A percentile compares a stretch with the other conserved stretches of the same genome.
Conservation (phyloP, 2,329 filamentous ascomycete species). For the Fusarium equiseti region DNA sequence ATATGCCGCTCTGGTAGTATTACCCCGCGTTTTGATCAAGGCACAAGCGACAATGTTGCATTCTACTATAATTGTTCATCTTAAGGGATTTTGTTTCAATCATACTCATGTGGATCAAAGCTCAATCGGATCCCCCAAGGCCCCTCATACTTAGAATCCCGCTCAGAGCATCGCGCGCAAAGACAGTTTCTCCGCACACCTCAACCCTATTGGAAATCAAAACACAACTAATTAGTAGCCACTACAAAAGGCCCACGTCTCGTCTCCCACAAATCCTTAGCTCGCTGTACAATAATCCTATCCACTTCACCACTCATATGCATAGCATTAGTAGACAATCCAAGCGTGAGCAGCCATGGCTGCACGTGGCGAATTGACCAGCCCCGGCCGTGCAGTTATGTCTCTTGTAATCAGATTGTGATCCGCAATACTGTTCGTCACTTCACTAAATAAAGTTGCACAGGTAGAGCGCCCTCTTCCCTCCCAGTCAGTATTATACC, state of each 20-base stretch:
- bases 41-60: no score
- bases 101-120: no score
- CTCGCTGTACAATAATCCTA: not conserved
- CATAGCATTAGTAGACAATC: not conserved
- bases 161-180: no score
- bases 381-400: not conserved
- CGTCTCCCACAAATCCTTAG: not conserved
- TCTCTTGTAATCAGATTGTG: not conserved
- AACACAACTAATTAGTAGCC: not conserved
- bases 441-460: not conserved
- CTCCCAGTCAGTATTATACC: not conserved
- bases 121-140: no score
- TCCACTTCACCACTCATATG: not conserved
- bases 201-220: no score
- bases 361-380: not conserved
- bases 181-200: no score
- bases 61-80: no score
- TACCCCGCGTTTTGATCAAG: not conserved
- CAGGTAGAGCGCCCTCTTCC: not conserved
- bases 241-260: not conserved
- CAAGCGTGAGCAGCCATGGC: not conserved
- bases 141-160: no score
- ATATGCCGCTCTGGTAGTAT: not conserved
- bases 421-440: not conserved
- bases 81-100: no score